phyloP scores from a whole-genome alignment of 495 filamentous ascomycete species.

The Lophiotrema nucula region DNA sequence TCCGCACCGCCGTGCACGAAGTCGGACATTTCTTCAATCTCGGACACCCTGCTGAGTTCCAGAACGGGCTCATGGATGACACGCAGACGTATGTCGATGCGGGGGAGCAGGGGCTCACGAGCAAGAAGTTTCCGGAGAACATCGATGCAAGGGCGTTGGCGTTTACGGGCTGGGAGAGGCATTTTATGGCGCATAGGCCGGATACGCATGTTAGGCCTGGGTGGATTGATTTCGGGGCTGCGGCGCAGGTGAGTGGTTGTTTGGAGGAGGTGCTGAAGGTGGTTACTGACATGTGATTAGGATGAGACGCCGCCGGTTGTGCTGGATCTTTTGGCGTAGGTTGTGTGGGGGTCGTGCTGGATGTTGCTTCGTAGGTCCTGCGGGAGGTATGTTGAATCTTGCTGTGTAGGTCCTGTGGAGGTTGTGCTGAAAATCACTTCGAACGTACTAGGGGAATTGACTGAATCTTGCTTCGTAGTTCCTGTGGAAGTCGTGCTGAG shows the following conservation, averaged over 20 bases:
- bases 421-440: too few relatives aligned
- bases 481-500: too few relatives aligned
- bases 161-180: slow-evolving; percentile 1
- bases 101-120: background rate
- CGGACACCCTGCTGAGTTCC: slow-evolving; percentile 5
- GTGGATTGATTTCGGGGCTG: slow-evolving; percentile 5
- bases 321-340: too few relatives aligned
- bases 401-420: too few relatives aligned
- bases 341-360: too few relatives aligned
- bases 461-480: too few relatives aligned
- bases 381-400: too few relatives aligned
- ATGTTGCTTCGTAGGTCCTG: too few relatives aligned
- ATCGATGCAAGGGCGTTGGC: background rate
- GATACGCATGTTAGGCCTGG: slow-evolving; percentile 14
- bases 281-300: too few relatives aligned
- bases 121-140: slow-evolving; percentile 13
- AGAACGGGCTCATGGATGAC: slow-evolving; percentile 10
- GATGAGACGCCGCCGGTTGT: too few relatives aligned
- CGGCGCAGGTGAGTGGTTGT: slow-evolving; percentile 4
- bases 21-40: slow-evolving; percentile 21
- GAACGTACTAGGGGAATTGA: too few relatives aligned
- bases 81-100: slow-evolving; percentile 8
- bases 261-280: too few relatives aligned
- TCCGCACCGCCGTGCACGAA: slow-evolving; percentile 13
- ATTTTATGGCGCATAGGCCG: slow-evolving; percentile 17